Conservation (phyloP, 192 early-diverging fungal species). For the Podila verticillata region DNA sequence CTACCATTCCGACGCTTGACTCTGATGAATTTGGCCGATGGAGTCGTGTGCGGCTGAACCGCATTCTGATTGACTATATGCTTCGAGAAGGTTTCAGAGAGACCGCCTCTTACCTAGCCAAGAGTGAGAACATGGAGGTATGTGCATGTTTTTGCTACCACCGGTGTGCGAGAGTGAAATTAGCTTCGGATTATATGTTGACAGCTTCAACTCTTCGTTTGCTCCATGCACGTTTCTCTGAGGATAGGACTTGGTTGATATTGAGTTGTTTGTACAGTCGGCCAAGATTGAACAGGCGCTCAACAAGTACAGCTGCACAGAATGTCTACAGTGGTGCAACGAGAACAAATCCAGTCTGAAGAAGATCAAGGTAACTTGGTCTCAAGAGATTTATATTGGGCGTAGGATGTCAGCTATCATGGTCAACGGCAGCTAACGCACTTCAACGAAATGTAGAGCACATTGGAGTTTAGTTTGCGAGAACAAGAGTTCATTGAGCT, state of each 20-base stretch:
- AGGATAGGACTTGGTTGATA: slow-evolving; percentile 83
- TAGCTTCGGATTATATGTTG: not conserved
- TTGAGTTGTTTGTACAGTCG: slow-evolving; percentile 89
- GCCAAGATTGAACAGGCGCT: slow-evolving; percentile 85
- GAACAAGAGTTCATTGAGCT: slow-evolving; percentile 97
- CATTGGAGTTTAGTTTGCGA: slow-evolving; percentile 95
- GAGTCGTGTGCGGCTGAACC: slow-evolving; percentile 86
- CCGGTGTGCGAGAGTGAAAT: not conserved
- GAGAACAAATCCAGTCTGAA: slow-evolving; percentile 90
- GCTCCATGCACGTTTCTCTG: not conserved
- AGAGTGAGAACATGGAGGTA: slow-evolving; percentile 72
- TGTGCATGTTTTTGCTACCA: not conserved
- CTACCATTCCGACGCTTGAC: slow-evolving; percentile 67
- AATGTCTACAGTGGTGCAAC: slow-evolving; percentile 93
- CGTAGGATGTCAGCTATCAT: no score
- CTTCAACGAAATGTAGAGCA: slow-evolving; percentile 67
- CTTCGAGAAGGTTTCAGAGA: slow-evolving; percentile 84
- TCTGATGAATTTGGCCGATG: slow-evolving; percentile 83
- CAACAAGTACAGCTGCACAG: slow-evolving; percentile 78
- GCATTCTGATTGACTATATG: slow-evolving; percentile 96
- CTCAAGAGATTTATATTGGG: no score
- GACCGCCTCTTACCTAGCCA: slow-evolving; percentile 77
- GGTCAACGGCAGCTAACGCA: no score
- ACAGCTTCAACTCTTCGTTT: not conserved
- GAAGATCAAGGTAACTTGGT: slow-evolving; percentile 80